Conservation (phyloP, 179 eudicot species). For the Pouteria campechiana region DNA sequence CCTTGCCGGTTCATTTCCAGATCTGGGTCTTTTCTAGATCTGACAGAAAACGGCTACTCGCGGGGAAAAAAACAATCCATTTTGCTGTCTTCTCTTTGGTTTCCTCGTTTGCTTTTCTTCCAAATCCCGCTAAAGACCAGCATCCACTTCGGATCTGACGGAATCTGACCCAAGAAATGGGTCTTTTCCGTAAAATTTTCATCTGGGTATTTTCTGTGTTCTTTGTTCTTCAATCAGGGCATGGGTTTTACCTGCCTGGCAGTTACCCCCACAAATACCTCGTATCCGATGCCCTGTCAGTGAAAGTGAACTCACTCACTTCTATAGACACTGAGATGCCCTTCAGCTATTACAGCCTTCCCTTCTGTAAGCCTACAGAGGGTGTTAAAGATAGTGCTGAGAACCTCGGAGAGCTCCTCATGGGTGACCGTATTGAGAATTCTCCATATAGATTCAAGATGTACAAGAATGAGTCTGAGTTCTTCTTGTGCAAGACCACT, state of each 20-base stretch:
- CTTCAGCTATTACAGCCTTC: slow-evolving; percentile 46
- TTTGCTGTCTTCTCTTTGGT: too few species aligned
- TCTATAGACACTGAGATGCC: slow-evolving; percentile 64
- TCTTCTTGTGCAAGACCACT: slow-evolving; percentile 35
- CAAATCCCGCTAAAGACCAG: too few species aligned
- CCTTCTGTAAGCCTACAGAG: slow-evolving; percentile 41
- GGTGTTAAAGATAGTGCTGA: slow-evolving; percentile 60
- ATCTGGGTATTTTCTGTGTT: slow-evolving; percentile 31
- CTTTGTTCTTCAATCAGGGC: slow-evolving; percentile 16
- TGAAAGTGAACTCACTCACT: slow-evolving; percentile 50
- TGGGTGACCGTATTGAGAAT: slow-evolving; percentile 65
- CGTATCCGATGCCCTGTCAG: slow-evolving; percentile 25
- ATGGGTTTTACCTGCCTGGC: slow-evolving; percentile 54
- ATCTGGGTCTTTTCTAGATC: too few species aligned
- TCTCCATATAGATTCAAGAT: slow-evolving; percentile 46
- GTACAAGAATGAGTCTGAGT: slow-evolving; percentile 35
- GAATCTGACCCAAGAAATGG: slow-evolving; percentile 31
- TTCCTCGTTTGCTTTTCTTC: too few species aligned
- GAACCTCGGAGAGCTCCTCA: slow-evolving; percentile 54
- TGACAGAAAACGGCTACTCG: too few species aligned
- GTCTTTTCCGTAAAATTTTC: slow-evolving; percentile 16
- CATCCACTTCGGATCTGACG: slow-evolving; percentile 5
- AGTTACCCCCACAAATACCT: slow-evolving; percentile 46
- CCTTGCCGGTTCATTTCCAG: too few species aligned
- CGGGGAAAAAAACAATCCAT: too few species aligned